phyloP scores from a whole-genome alignment of 305 asterid species.

The Striga hermonthica region DNA sequence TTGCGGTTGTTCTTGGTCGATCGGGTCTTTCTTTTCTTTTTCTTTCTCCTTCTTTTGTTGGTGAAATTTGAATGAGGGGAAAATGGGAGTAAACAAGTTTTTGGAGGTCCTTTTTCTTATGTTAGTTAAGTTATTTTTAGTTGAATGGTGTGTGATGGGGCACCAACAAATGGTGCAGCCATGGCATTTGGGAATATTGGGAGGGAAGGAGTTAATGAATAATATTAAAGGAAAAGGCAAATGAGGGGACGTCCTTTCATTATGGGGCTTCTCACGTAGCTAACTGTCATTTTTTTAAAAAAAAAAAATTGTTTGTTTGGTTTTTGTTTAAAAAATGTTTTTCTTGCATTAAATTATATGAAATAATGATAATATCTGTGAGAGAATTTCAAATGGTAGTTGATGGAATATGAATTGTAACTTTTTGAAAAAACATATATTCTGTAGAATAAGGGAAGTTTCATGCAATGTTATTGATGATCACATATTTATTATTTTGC shows the following conservation, averaged over 20 bases:
- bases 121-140: not conserved
- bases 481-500: too few relatives aligned
- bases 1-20: too few relatives aligned
- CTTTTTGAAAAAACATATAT: too few relatives aligned
- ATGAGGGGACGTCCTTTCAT: slow-evolving; percentile 36
- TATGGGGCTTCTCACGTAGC: slow-evolving; percentile 29
- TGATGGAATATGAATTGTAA: too few relatives aligned
- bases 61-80: not conserved
- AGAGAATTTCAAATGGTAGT: too few relatives aligned
- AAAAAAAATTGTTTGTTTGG: too few relatives aligned
- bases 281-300: slow-evolving; percentile 37
- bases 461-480: too few relatives aligned
- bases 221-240: slow-evolving; percentile 16
- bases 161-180: slow-evolving; percentile 28
- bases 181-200: not conserved
- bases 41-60: not conserved
- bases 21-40: slow-evolving; percentile 2
- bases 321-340: too few relatives aligned
- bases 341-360: too few relatives aligned
- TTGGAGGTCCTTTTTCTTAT: too few relatives aligned
- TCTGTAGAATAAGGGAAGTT: too few relatives aligned
- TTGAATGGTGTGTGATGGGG: slow-evolving; percentile 23
- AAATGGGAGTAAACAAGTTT: not conserved
- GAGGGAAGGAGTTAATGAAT: slow-evolving; percentile 19
- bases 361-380: too few relatives aligned